These are phyloP conservation scores for Endogone sp. DNA, from an alignment of 192 early-diverging fungal species.

Conservation along the genomic window DNA sequence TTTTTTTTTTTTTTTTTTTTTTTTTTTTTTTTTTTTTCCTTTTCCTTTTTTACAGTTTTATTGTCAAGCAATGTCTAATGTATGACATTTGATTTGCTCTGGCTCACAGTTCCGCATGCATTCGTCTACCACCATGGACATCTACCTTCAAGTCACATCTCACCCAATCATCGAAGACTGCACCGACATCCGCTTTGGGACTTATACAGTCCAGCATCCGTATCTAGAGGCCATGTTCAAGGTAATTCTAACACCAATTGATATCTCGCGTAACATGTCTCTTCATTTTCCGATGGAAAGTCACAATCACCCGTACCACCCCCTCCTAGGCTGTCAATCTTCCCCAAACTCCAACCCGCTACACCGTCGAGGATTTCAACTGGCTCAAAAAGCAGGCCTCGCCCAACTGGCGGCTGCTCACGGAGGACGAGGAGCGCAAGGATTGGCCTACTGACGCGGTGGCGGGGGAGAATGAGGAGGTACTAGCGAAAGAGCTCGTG, in stretches of 20 bases:
- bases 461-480: background rate
- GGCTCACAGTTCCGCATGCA: conserved; percentile 75
- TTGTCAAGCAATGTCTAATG: background rate
- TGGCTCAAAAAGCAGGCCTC: conserved; percentile 78
- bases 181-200: conserved; percentile 59
- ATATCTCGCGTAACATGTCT: no score
- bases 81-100: background rate
- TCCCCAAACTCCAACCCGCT: conserved; percentile 40
- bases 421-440: background rate
- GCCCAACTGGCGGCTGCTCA: conserved; percentile 68
- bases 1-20: no score
- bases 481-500: background rate
- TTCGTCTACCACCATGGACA: conserved; percentile 54
- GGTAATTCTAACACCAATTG: conserved; percentile 15
- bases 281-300: background rate
- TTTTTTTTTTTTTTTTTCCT: conserved; percentile 4
- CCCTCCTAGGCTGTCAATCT: conserved; percentile 20
- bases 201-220: conserved; percentile 32
- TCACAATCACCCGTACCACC: background rate
- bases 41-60: conserved; percentile 4
- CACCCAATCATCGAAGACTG: conserved; percentile 89
- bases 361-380: conserved; percentile 85
- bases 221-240: conserved; percentile 29
- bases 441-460: background rate
- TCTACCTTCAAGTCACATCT: conserved; percentile 68